Percentiles rank a stretch among this genome's conserved stretches.
phyloP scores from a whole-genome alignment of 257 asterid genomes.

The Nicotiana otophora region DNA sequence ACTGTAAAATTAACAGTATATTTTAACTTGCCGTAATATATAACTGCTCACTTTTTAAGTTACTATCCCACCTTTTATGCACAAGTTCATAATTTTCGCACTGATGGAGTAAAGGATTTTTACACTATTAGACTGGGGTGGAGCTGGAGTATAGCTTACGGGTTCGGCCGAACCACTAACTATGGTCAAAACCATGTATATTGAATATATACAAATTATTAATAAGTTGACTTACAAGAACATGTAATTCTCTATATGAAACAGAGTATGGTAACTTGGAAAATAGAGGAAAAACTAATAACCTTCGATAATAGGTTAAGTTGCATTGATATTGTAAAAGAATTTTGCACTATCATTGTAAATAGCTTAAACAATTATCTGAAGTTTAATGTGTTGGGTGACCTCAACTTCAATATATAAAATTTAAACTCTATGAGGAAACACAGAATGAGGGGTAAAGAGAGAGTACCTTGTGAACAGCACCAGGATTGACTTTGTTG shows the following conservation, averaged over 20 bases:
- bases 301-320: background rate
- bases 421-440: background rate
- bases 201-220: no score
- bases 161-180: no score
- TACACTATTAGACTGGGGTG: background rate
- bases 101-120: background rate
- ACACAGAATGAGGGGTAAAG: background rate
- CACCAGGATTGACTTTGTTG: conserved; percentile 92
- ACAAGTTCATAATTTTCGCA: background rate
- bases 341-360: background rate
- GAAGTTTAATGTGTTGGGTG: background rate
- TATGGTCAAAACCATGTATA: no score
- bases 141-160: no score
- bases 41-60: background rate
- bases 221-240: background rate
- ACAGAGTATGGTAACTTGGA: background rate
- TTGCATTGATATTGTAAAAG: background rate
- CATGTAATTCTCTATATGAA: background rate
- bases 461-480: conserved; percentile 63
- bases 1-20: no score
- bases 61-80: background rate
- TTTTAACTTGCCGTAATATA: background rate
- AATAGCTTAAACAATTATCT: background rate
- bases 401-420: background rate
- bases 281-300: background rate